Evolutionary conservation across 1,284 basidiomycete genomes (phyloP), one percentile per base, ranked within the genome.

Genomic region (Heterobasidion annosum): DNA sequence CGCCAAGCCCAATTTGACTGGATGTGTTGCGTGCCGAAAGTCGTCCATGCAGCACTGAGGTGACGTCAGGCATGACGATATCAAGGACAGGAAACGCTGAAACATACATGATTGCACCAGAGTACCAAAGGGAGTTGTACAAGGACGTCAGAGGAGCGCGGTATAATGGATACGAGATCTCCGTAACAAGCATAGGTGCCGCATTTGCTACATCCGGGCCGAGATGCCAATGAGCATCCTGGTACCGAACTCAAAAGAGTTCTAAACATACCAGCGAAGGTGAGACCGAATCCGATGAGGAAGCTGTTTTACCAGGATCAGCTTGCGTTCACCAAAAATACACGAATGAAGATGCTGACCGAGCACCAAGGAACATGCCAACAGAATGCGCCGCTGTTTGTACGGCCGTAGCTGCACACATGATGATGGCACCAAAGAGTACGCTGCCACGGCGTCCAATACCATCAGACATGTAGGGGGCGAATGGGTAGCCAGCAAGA

Each of bases 121-220:
- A 81, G 62, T 87, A 87, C 86, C 85, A 90, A 51, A 88, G 79
- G n/a, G 84, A 83, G 71, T 90, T 89, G 73, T 88, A 90, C 43
- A 80, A 69, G 2, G 85, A 82, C 3, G 84, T 89, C 48, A 89
- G 68, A 4, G 79, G 79, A 1, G 82, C 86, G 57, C 90, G 86
- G 67, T 92, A 83, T 0, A 78, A 72, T 3, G 89, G 90, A 67
- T 90, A 91, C 0, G 88, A 75, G 25, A 91, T 70, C 65, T 92
- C 90, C 42, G 85, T 83, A 52, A 91, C 81, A 68, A 90, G 70
- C 74, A 89, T 77, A 10, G 86, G 86, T 3, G 85, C 84, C 43
- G 87, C 78, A 59, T 79, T 82, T n/a, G 78, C 79, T 52, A 16
- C 15, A 32, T 42, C 13, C 9, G 42, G 16, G 40, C 32, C 8